phyloP scores from a whole-genome alignment of 495 filamentous ascomycete genomes.

The Penicillium silybi region DNA sequence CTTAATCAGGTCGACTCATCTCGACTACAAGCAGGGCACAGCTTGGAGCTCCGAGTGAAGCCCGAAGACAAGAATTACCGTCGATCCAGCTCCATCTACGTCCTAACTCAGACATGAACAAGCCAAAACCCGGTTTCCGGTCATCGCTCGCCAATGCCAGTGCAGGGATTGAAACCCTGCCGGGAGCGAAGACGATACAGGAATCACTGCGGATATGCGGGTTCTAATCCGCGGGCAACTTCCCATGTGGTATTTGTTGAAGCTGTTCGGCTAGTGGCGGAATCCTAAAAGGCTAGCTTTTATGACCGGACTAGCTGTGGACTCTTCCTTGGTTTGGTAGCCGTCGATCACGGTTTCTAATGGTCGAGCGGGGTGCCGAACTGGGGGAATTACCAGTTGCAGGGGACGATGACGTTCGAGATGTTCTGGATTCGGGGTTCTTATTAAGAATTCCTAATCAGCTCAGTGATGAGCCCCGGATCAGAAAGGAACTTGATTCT shows the following conservation, averaged over 20 bases:
- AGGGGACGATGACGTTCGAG: constrained; percentile 1
- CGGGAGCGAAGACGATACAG: background rate
- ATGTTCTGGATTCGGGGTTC: background rate
- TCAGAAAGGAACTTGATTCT: background rate
- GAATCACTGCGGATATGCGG: background rate
- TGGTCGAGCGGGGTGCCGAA: background rate
- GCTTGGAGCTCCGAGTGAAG: background rate
- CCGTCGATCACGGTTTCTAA: constrained; percentile 2
- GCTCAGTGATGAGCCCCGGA: background rate
- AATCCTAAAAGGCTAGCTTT: too few species aligned
- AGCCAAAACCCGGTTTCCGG: background rate
- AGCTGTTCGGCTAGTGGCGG: too few species aligned
- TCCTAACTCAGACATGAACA: background rate
- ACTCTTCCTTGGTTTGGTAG: background rate
- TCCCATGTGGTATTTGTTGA: too few species aligned
- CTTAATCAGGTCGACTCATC: background rate
- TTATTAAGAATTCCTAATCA: background rate
- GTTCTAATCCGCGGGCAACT: background rate
- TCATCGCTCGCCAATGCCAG: background rate
- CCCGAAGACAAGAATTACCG: too few species aligned
- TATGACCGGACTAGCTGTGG: background rate
- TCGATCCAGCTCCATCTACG: too few species aligned
- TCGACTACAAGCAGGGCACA: background rate
- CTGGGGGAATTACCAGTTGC: background rate
- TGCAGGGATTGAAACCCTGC: background rate